phyloP scores from a whole-genome alignment of 2,329 filamentous ascomycete species.

The Trichoderma semiorbis region DNA sequence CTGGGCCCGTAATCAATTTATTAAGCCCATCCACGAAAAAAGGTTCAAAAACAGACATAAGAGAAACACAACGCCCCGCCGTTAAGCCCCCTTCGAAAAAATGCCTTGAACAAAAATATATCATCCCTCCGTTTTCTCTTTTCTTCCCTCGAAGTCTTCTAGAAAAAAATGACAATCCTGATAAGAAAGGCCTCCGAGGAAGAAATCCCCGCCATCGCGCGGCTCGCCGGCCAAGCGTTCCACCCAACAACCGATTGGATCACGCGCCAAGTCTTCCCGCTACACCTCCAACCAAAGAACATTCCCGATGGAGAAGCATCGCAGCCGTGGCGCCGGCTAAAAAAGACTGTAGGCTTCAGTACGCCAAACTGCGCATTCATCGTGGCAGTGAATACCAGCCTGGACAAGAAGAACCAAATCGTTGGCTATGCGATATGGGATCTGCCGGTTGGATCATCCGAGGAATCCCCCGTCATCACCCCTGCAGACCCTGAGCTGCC shows the following conservation, averaged over 20 bases:
- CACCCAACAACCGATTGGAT: slow-evolving; percentile 21
- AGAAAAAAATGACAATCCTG: slow-evolving; percentile 18
- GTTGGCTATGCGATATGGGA: slow-evolving; percentile 19
- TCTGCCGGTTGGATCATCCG: neutral
- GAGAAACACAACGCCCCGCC: neutral
- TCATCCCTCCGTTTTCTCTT: neutral
- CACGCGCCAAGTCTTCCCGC: slow-evolving; percentile 19
- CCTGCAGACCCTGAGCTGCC: neutral
- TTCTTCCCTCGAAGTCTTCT: neutral
- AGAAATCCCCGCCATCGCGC: slow-evolving; percentile 19
- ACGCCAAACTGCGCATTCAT: slow-evolving; percentile 2
- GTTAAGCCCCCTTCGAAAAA: neutral
- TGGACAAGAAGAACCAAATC: slow-evolving; percentile 3
- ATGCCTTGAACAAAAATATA: neutral
- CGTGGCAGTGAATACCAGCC: slow-evolving; percentile 14
- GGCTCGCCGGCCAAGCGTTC: slow-evolving; percentile 18
- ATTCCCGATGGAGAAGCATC: neutral
- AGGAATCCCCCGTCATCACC: neutral
- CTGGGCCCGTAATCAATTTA: neutral
- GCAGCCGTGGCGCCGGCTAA: slow-evolving; percentile 14
- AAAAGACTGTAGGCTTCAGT: slow-evolving; percentile 11
- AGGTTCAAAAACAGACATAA: neutral
- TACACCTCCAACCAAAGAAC: slow-evolving; percentile 8
- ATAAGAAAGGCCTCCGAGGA: slow-evolving; percentile 19
- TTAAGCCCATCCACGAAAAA: neutral